These are phyloP conservation scores for Triticum urartu DNA, from an alignment of 176 grass and related monocot genomes.

Conservation along the genomic window DNA sequence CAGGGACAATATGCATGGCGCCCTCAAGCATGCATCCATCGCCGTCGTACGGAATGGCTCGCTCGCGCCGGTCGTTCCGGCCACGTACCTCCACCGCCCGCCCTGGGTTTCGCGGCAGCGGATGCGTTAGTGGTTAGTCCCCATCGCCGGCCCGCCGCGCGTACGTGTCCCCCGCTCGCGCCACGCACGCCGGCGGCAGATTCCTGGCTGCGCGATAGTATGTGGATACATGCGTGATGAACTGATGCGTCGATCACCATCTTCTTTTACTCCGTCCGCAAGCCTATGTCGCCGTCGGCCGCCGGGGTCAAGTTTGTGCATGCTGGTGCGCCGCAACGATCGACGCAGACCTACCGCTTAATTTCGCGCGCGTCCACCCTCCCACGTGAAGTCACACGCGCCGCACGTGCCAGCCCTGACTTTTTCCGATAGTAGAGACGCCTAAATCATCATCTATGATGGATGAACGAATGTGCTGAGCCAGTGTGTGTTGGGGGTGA, in stretches of 20 bases:
- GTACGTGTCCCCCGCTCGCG: neutral
- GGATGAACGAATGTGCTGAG: too few species aligned
- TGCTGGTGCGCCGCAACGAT: neutral
- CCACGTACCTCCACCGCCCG: neutral
- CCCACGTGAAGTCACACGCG: slow-evolving; percentile 25
- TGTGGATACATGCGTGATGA: neutral
- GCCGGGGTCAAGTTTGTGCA: neutral
- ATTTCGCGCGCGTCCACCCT: neutral
- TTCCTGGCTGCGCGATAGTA: neutral
- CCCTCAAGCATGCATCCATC: neutral
- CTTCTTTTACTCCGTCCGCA: neutral
- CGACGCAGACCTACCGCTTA: neutral
- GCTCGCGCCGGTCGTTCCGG: too few species aligned
- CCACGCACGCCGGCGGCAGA: neutral
- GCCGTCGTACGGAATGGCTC: neutral
- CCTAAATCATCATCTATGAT: too few species aligned
- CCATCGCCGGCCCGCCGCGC: neutral
- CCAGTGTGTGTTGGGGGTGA: too few species aligned
- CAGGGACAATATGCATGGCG: neutral
- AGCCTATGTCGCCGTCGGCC: neutral
- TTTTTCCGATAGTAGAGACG: too few species aligned
- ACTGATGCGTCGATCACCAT: neutral
- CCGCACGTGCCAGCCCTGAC: neutral
- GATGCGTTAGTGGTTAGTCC: neutral
- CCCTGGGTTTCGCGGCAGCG: neutral